Conservation (phyloP, 1,139 yeast genomes). For the Casaregolazyma lundiana region DNA sequence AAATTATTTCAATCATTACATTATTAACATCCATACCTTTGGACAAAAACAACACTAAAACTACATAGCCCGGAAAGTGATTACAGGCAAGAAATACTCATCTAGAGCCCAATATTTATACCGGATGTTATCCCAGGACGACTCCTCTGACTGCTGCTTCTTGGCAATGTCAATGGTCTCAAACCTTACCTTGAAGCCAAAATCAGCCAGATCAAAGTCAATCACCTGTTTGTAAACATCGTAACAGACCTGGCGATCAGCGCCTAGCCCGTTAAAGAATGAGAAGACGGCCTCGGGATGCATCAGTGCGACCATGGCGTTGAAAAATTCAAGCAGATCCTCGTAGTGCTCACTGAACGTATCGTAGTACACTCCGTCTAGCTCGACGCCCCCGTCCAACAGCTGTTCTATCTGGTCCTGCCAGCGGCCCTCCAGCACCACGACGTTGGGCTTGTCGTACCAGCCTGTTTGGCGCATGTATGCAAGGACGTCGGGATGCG, state of each 20-base stretch:
- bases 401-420: conserved; percentile 70
- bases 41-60: neutral
- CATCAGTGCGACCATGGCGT: conserved; percentile 71
- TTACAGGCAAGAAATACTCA: conserved; percentile 27
- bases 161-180: conserved; percentile 32
- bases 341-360: conserved; percentile 85
- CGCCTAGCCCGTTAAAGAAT: conserved; percentile 94
- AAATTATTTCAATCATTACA: too few relatives aligned
- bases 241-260: conserved; percentile 82
- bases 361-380: conserved; percentile 90
- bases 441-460: conserved; percentile 71
- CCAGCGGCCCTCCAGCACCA: conserved; percentile 83
- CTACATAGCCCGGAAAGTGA: conserved; percentile 17
- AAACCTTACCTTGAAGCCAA: conserved; percentile 64
- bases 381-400: conserved; percentile 62
- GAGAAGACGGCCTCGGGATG: conserved; percentile 71
- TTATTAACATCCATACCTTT: neutral
- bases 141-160: conserved; percentile 20
- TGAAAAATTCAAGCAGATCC: conserved; percentile 85
- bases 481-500: conserved; percentile 83
- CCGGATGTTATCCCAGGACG: conserved; percentile 68
- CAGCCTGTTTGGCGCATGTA: conserved; percentile 75
- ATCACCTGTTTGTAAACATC: conserved; percentile 85
- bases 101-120: conserved; percentile 59
- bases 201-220: conserved; percentile 70